phyloP scores from a whole-genome alignment of 495 filamentous ascomycete species.

The Penicillium nucicola region DNA sequence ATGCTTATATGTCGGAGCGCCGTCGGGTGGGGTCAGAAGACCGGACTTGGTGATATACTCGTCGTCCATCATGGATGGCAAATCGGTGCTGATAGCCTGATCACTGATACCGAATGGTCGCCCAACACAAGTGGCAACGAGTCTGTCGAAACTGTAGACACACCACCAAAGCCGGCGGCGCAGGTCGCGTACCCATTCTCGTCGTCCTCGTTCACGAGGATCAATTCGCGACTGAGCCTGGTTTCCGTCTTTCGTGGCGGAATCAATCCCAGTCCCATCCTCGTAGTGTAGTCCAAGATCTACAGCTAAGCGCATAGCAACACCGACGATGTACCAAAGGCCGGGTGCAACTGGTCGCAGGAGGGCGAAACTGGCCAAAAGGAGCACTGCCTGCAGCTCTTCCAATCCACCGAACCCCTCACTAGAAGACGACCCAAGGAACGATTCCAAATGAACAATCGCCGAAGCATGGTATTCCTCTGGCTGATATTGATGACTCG shows the following conservation, averaged over 20 bases:
- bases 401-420: constrained; percentile 78
- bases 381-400: constrained; percentile 85
- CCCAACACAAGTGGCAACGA: constrained; percentile 89
- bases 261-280: constrained; percentile 71
- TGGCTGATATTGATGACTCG: constrained; percentile 73
- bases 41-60: constrained; percentile 84
- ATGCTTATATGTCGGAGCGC: constrained; percentile 75
- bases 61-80: constrained; percentile 84
- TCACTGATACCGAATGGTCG: constrained; percentile 92
- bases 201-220: constrained; percentile 64
- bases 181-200: constrained; percentile 84
- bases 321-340: constrained; percentile 95
- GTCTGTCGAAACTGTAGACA: constrained; percentile 87
- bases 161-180: constrained; percentile 94
- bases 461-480: constrained; percentile 96
- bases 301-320: constrained; percentile 84
- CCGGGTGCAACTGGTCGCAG: constrained; percentile 88
- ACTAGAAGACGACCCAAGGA: constrained; percentile 61
- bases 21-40: constrained; percentile 54
- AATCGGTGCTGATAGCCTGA: constrained; percentile 90
- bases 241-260: constrained; percentile 31
- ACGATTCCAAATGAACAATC: constrained; percentile 85
- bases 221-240: constrained; percentile 39
- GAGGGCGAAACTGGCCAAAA: constrained; percentile 87
- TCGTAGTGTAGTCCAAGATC: constrained; percentile 93